These are phyloP conservation scores for Mycena metata DNA, from an alignment of 768 basidiomycete species.

Conservation along the genomic window DNA sequence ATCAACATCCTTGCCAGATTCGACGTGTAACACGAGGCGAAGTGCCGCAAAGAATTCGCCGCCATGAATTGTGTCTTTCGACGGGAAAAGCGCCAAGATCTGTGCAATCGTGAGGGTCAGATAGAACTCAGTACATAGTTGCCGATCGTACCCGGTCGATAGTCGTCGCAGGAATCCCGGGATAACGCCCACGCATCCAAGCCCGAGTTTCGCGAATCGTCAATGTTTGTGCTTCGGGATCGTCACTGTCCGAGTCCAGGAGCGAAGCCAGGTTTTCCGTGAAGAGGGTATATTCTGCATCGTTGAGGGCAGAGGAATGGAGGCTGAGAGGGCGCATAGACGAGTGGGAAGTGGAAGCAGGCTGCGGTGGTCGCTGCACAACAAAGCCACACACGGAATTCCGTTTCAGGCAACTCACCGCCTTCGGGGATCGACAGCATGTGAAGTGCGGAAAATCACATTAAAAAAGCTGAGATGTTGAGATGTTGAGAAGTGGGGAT, in stretches of 20 bases:
- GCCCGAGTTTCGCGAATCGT: constrained; percentile 74
- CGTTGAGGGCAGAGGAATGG: constrained; percentile 82
- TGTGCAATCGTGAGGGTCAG: constrained; percentile 42
- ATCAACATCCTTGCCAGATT: constrained; percentile 73
- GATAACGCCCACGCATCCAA: constrained; percentile 81
- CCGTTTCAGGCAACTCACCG: constrained; percentile 10
- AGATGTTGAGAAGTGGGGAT: too few species aligned
- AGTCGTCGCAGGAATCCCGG: constrained; percentile 60
- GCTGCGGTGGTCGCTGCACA: background rate
- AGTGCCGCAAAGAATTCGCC: constrained; percentile 85
- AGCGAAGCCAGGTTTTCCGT: constrained; percentile 72
- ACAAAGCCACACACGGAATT: constrained; percentile 11
- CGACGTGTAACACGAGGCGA: constrained; percentile 73
- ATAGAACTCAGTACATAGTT: constrained; percentile 14
- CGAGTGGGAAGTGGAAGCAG: background rate
- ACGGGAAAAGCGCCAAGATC: constrained; percentile 77
- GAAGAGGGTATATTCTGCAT: constrained; percentile 78
- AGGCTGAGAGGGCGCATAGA: constrained; percentile 73
- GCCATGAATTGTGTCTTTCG: constrained; percentile 70
- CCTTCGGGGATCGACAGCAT: constrained; percentile 6
- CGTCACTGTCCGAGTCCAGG: constrained; percentile 50
- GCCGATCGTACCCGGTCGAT: constrained; percentile 70
- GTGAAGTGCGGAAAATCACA: background rate
- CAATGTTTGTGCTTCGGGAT: constrained; percentile 39
- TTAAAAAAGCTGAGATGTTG: too few species aligned